Percentiles rank a stretch among this genome's conserved stretches.
Evolutionary conservation across 2,329 filamentous ascomycete genomes (phyloP).

Genomic region (Sclerotinia nivalis): DNA sequence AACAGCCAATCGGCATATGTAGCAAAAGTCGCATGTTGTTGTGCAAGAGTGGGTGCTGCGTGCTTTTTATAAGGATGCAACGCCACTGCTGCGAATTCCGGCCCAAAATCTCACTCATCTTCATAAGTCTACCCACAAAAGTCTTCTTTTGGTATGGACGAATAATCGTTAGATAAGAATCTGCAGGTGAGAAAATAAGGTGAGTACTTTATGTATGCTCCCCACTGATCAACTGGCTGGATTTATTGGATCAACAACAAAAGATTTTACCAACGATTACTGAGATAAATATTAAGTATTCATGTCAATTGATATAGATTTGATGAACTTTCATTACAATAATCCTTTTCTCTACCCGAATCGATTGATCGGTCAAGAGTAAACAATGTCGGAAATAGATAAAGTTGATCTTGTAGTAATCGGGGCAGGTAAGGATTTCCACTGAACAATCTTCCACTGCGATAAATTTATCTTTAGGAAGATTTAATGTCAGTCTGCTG

Average conservation of each 20-base stretch:
- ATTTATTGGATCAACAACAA: not conserved
- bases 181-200: not conserved
- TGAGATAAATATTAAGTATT: not conserved
- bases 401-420: slow-evolving; percentile 15
- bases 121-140: not conserved
- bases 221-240: not conserved
- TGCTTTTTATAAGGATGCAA: not conserved
- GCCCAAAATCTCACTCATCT: not conserved
- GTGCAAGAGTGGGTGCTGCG: not conserved
- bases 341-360: not conserved
- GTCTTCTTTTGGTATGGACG: not conserved
- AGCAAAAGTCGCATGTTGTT: not conserved
- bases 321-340: not conserved
- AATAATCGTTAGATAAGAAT: not conserved
- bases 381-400: not conserved
- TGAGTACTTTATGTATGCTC: not conserved
- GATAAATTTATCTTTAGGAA: not conserved
- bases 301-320: too few relatives aligned
- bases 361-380: not conserved
- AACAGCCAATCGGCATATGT: not conserved
- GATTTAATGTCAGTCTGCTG: not conserved
- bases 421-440: slow-evolving; percentile 16
- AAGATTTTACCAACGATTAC: not conserved
- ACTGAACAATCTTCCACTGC: not conserved
- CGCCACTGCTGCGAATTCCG: not conserved